Evolutionary conservation across 176 grass and related monocot species (phyloP).

Genomic region (Ensete glaucum): DNA sequence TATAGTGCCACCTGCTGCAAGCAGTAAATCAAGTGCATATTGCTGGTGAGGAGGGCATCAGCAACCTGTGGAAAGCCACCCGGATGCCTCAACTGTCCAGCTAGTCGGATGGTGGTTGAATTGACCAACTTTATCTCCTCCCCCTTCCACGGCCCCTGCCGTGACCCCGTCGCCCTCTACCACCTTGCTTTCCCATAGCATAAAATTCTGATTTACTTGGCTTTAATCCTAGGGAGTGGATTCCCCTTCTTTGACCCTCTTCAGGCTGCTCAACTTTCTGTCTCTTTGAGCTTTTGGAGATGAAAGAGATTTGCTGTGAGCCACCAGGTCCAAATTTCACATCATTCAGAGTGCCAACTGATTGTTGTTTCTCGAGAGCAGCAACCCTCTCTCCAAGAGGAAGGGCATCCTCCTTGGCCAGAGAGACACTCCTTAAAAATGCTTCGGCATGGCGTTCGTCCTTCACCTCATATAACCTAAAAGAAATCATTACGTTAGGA

Average conservation of each 20-base stretch:
- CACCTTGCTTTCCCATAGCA: slow-evolving; percentile 41
- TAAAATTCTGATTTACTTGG: slow-evolving; percentile 67
- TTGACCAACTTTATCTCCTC: slow-evolving; percentile 3
- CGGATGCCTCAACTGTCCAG: too few relatives aligned
- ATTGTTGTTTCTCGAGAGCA: slow-evolving; percentile 32
- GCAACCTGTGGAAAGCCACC: too few relatives aligned
- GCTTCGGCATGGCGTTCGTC: slow-evolving; percentile 82
- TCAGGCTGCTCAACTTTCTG: slow-evolving; percentile 28
- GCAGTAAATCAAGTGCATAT: too few relatives aligned
- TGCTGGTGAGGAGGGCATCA: too few relatives aligned
- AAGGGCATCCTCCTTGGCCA: slow-evolving; percentile 51
- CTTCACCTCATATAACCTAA: slow-evolving; percentile 86
- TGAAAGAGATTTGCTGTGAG: slow-evolving; percentile 56
- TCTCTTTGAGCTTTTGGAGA: slow-evolving; percentile 35
- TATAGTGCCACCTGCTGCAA: too few relatives aligned
- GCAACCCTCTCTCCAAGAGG: slow-evolving; percentile 53
- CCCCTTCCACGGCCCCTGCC: slow-evolving; percentile 26
- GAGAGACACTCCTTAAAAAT: slow-evolving; percentile 51
- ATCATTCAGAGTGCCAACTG: slow-evolving; percentile 15
- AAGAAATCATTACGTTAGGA: not conserved
- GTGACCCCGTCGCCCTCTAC: slow-evolving; percentile 20
- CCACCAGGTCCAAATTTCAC: slow-evolving; percentile 75
- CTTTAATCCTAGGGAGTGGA: slow-evolving; percentile 51
- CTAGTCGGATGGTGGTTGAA: too few relatives aligned
- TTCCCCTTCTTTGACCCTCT: slow-evolving; percentile 50